Evolutionary conservation across 2,329 filamentous ascomycete species (phyloP), one percentile per base, ranked within the genome.

Genomic region (Fusarium keratoplasticum): DNA sequence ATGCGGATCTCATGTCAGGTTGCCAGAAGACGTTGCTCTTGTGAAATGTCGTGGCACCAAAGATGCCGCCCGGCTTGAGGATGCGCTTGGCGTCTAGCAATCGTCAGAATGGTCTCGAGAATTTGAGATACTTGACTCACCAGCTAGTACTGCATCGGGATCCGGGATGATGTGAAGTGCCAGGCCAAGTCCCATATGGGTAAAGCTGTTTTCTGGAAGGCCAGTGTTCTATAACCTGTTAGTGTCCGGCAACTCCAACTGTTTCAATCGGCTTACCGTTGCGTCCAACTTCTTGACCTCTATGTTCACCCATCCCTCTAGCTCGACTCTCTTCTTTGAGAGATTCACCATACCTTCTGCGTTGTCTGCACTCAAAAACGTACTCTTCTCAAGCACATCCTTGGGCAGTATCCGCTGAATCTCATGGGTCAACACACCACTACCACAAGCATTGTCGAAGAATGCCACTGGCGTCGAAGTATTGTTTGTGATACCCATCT

Each of bases 381-480:
- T 83, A 79, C 87, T 88, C 62, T 78, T 75, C 10, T 75, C 77
- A 22, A 87, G 80, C 6, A 85, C 78, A 2, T 83, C 75, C 9
- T 77, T 78, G 14, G 82, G 71, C 16, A 90, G 67, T 4, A 74
- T 77, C 11, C 77, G 76, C 65, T 88, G 84, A 16, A 89, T 74
- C 29, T 85, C 78, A 10, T 85, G 83, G 1, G 85, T 85, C 14
- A 89, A 81, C 18, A 88, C 82, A 1, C 88, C 89, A 5, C 83
- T 82, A 0, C 89, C 89, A 64, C 88, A 90, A 8, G 86, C 88
- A 70, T 85, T 85, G 67, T 91, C 89, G 13, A 91, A 77, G 27
- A 90, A 72, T 4, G 60, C 57, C 57, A 87, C 79, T 0, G 85
- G 83, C 7, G 71, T 81, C 40, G 47, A 54, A 0, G 27, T 61